Conservation (phyloP, 1,284 basidiomycete genomes). For the Sparassis latifolia region DNA sequence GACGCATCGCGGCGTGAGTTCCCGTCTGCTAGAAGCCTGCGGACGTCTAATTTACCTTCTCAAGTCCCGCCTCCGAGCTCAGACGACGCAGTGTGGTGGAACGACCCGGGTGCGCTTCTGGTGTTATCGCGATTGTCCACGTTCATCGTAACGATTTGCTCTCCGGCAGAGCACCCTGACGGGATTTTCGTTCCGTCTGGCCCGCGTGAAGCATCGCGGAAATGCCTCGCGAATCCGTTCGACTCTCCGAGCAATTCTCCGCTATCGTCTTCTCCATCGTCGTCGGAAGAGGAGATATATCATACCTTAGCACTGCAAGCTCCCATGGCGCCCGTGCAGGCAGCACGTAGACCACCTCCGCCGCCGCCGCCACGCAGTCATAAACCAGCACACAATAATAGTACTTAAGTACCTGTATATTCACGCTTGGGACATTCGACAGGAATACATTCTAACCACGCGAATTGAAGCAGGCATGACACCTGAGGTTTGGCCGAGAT, state of each 20-base stretch:
- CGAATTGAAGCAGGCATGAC: no score
- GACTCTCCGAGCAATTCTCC: slow-evolving; percentile 59
- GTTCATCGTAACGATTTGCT: slow-evolving; percentile 3
- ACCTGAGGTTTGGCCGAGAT: no score
- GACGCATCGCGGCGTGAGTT: slow-evolving; percentile 35
- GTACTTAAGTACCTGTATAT: slow-evolving; percentile 1
- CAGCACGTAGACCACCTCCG: slow-evolving; percentile 26
- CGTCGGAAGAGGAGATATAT: slow-evolving; percentile 77
- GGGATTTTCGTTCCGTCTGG: slow-evolving; percentile 50
- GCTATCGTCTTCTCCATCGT: slow-evolving; percentile 65
- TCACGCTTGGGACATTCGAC: no score
- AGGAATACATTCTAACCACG: no score
- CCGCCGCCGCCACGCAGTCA: slow-evolving; percentile 27
- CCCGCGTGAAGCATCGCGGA: slow-evolving; percentile 30
- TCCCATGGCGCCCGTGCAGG: slow-evolving; percentile 38
- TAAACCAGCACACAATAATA: slow-evolving; percentile 1
- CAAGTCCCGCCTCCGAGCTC: slow-evolving; percentile 76
- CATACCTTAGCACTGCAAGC: slow-evolving; percentile 58
- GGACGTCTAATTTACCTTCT: slow-evolving; percentile 19
- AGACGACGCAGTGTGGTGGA: slow-evolving; percentile 74
- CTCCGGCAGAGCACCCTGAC: slow-evolving; percentile 46
- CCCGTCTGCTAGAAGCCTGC: slow-evolving; percentile 12
- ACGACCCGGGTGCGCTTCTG: slow-evolving; percentile 45
- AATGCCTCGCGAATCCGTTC: slow-evolving; percentile 54
- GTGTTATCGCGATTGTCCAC: not conserved